Base-by-base conservation (phyloP, 768 basidiomycete species). In the Tubosaeta sp. region DNA sequence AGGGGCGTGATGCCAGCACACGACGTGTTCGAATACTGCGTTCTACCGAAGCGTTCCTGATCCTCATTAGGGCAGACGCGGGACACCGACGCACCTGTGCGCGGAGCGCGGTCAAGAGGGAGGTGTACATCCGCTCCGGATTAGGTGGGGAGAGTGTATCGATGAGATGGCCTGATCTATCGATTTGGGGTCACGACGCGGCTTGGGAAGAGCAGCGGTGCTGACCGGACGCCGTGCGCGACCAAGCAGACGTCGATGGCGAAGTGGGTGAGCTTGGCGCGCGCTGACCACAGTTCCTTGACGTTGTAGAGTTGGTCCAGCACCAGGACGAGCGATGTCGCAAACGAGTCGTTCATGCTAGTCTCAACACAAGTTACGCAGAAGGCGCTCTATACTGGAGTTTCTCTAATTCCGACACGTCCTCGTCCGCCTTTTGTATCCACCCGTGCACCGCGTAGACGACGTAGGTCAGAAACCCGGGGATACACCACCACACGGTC, bases 371-470 rank as follows among this genome's bases (percentile, higher is more conserved):
- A 19, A 19, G 25, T 73, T 61, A 82, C 47, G 83, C 82, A 6
- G 84, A 81, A 25, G 74, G 77, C 10, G 82, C 76, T 8, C 59
- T 58, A 55, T 86, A 86, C 59, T 72, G 77, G 66, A 85, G 66
- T 13, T 64, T 67, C 61, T 85, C 80, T 27, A 86, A 65, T 38
- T 75, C 71, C 1, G 71, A 68, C 17, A 86, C 72, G 31, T 73
- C 74, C 55, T 76, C 67, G 58, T 76, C 72, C 11, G 76, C 76
- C 43, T 69, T 67, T 42, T 67, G 63, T 38, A 82, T 74, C 45
- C 77, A 73, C 38, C 70, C 70, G 51, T 76, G 71, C 27, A 77
- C 73, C 1, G 69, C 72, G 46, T 82, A 76, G 1, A 75, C 72
- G 33, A 79, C 62, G 38, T 68, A 76, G 1, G 80, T 73, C 16